Percentiles rank a stretch among this genome's conserved stretches.
Conservation (phyloP, 306 rosid species). For the Rosa chinensis region DNA sequence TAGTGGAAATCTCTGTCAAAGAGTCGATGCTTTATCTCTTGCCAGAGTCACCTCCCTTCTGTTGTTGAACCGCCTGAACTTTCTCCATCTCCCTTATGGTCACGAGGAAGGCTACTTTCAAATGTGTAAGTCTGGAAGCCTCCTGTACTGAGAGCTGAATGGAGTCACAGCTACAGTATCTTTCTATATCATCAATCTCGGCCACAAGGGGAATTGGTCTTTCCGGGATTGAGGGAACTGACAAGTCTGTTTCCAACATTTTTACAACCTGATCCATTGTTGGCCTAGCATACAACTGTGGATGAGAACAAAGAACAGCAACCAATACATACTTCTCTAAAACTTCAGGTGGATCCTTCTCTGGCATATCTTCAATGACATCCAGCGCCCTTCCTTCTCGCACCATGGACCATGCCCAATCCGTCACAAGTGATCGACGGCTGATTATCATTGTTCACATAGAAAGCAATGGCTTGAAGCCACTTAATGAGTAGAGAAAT, state of each 20-base stretch:
- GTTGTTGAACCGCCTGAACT: conserved; percentile 22
- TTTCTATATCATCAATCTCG: conserved; percentile 65
- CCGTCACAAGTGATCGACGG: conserved; percentile 58
- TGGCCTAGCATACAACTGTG: conserved; percentile 91
- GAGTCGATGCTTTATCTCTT: conserved; percentile 21
- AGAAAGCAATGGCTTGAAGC: background rate
- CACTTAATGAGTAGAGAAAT: background rate
- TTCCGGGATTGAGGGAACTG: conserved; percentile 73
- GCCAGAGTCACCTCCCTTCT: conserved; percentile 9
- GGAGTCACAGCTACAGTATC: conserved; percentile 59
- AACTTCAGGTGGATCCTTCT: conserved; percentile 54
- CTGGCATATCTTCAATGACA: conserved; percentile 80
- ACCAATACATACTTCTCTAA: conserved; percentile 82
- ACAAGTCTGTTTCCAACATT: conserved; percentile 82
- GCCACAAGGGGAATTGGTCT: conserved; percentile 79
- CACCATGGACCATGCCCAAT: conserved; percentile 91
- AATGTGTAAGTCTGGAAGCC: conserved; percentile 59
- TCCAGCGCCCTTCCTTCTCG: conserved; percentile 62
- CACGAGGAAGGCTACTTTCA: conserved; percentile 31
- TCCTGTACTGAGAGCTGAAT: conserved; percentile 51
- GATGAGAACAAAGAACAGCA: conserved; percentile 90
- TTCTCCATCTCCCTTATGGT: conserved; percentile 37
- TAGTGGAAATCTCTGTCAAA: conserved; percentile 30
- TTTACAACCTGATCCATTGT: conserved; percentile 96
- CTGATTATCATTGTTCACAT: conserved; percentile 42